These are phyloP conservation scores for Bipolaris cookei DNA, from an alignment of 2,329 filamentous ascomycete genomes.

Conservation along the genomic window DNA sequence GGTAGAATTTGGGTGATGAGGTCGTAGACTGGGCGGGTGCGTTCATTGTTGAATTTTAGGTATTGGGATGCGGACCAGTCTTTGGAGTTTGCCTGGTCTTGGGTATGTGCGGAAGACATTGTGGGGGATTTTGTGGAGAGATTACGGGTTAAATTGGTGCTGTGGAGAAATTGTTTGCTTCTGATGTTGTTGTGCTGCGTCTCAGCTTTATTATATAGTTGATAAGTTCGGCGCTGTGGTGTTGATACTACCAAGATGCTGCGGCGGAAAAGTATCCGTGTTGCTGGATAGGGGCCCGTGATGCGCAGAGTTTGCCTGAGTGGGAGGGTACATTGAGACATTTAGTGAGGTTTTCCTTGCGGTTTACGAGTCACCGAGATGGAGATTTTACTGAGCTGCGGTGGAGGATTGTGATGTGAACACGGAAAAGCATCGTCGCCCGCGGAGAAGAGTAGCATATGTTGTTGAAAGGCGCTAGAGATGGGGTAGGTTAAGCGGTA, in stretches of 20 bases:
- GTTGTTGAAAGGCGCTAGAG: background rate
- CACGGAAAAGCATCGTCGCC: background rate
- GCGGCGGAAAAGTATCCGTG: constrained; percentile 8
- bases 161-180: background rate
- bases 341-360: background rate
- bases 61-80: constrained; percentile 66
- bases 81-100: constrained; percentile 14
- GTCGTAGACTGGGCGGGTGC: constrained; percentile 61
- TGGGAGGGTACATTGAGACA: background rate
- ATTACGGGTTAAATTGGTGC: background rate
- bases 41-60: constrained; percentile 61
- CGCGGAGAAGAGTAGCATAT: background rate
- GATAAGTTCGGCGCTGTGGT: background rate
- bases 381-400: background rate
- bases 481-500: background rate
- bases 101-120: background rate
- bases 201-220: background rate
- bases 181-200: background rate
- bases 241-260: background rate
- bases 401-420: background rate
- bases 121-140: background rate
- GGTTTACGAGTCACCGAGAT: background rate
- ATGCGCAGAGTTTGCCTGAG: background rate
- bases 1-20: constrained; percentile 58
- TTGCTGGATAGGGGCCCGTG: background rate